Conservation (phyloP, 1,139 yeast species). For the Protomyces macrosporus region DNA sequence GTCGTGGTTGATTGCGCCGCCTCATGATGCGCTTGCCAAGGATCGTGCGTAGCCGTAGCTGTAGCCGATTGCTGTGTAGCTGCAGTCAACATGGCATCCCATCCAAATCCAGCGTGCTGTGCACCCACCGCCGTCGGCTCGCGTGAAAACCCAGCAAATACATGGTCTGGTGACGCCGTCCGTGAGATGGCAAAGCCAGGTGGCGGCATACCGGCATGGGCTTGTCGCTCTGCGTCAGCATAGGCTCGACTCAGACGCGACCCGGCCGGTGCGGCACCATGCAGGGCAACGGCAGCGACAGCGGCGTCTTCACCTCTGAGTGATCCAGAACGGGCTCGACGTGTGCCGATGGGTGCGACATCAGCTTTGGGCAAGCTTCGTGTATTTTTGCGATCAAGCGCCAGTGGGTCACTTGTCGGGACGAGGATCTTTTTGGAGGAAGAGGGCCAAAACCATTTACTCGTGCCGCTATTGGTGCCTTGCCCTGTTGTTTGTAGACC, state of each 20-base stretch:
- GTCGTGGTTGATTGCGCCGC: not conserved
- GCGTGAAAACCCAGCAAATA: too few relatives aligned
- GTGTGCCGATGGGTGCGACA: conserved; percentile 25
- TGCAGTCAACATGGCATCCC: too few relatives aligned
- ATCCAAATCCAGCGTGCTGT: too few relatives aligned
- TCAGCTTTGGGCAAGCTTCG: conserved; percentile 20
- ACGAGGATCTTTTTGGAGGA: not conserved
- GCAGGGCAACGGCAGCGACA: not conserved
- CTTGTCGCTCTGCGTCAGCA: not conserved
- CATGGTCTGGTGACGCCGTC: too few relatives aligned
- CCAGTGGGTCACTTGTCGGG: conserved; percentile 8
- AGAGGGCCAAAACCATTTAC: conserved; percentile 23
- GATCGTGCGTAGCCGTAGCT: not conserved
- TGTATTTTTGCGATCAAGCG: conserved; percentile 16
- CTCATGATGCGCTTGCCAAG: not conserved
- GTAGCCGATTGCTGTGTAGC: too few relatives aligned
- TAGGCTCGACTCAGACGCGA: not conserved
- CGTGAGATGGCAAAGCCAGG: not conserved
- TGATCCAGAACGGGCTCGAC: conserved; percentile 14
- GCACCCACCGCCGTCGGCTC: too few relatives aligned
- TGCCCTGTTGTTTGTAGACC: not conserved
- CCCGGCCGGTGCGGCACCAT: not conserved
- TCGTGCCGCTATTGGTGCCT: not conserved
- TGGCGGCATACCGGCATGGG: not conserved
- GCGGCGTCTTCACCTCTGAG: conserved; percentile 6